A percentile compares a stretch with the other conserved stretches of the same genome.
phyloP scores from a whole-genome alignment of 2,329 filamentous ascomycete genomes.

The Sclerotinia trifoliorum region DNA sequence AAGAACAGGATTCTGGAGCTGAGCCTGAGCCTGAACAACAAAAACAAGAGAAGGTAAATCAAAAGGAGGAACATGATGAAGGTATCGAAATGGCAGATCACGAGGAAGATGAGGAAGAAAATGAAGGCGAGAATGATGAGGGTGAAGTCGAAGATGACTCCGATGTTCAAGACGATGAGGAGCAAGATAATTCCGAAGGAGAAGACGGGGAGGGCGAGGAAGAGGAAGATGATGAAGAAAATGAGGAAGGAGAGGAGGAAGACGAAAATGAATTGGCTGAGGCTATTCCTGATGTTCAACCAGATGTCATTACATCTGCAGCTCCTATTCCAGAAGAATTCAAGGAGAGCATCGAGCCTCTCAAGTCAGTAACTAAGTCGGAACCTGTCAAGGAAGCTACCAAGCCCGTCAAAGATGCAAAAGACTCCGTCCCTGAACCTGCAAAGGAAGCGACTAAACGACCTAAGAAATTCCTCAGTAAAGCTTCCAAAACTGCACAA shows the following conservation, averaged over 20 bases:
- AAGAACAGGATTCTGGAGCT: background rate
- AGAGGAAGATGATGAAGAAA: background rate
- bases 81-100: conserved; percentile 17
- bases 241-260: conserved; percentile 14
- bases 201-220: conserved; percentile 9
- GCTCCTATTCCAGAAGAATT: conserved; percentile 16
- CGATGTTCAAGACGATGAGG: conserved; percentile 9
- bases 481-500: conserved; percentile 19
- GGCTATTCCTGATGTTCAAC: conserved; percentile 10
- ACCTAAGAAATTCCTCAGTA: conserved; percentile 22
- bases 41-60: background rate
- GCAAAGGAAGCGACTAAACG: conserved; percentile 5
- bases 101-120: conserved; percentile 13
- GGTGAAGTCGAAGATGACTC: background rate
- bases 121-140: background rate
- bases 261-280: conserved; percentile 10
- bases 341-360: conserved; percentile 4
- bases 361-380: background rate
- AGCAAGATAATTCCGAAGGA: background rate
- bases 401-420: conserved; percentile 1
- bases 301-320: conserved; percentile 18
- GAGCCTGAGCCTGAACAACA: conserved; percentile 7
- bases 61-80: conserved; percentile 20
- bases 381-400: conserved; percentile 12
- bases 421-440: background rate